phyloP scores from a whole-genome alignment of 176 grass and related monocot species.

The Carex kokanica region DNA sequence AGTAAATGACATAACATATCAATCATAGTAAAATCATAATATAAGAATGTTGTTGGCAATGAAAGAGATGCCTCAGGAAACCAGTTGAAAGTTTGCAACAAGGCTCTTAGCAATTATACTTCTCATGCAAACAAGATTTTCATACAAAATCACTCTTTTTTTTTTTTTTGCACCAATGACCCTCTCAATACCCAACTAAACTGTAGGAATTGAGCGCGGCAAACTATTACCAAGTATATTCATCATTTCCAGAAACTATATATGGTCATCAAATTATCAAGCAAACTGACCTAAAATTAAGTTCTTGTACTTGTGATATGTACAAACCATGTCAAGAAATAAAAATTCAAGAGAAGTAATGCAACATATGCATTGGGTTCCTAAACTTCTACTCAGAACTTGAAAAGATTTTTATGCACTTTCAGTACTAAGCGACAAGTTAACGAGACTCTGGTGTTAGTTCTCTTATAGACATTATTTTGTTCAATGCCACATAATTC shows the following conservation, averaged over 20 bases:
- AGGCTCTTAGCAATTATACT: background rate
- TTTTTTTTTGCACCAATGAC: background rate
- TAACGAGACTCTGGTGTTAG: slow-evolving; percentile 57
- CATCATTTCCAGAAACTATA: background rate
- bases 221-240: background rate
- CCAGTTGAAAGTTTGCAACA: background rate
- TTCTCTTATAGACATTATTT: slow-evolving; percentile 37
- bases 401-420: slow-evolving; percentile 77
- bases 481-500: slow-evolving; percentile 27
- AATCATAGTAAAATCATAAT: too few species aligned
- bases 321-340: background rate
- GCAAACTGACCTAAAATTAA: background rate
- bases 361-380: too few species aligned
- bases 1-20: too few species aligned
- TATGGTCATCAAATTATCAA: background rate
- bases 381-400: slow-evolving; percentile 43
- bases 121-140: background rate
- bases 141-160: background rate
- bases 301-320: background rate
- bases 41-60: too few species aligned
- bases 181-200: background rate
- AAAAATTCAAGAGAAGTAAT: too few species aligned
- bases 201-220: background rate
- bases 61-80: background rate
- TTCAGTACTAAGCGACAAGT: slow-evolving; percentile 88